A percentile compares a stretch with the other conserved stretches of the same genome.
Evolutionary conservation across 768 basidiomycete genomes (phyloP).

Genomic region (Hericium alpestre): DNA sequence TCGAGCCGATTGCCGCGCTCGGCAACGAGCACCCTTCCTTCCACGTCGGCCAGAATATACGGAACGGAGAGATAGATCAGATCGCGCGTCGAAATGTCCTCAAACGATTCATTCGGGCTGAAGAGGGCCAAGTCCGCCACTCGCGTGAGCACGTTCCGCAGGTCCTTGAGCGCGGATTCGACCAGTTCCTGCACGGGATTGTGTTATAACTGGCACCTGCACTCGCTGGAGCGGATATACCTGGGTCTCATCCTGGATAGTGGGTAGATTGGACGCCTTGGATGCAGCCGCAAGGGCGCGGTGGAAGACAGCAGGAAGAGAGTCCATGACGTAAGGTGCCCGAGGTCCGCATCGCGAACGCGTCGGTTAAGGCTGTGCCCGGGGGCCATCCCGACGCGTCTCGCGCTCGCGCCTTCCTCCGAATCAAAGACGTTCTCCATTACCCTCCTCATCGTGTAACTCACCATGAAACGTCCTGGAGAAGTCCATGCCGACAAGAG

Average conservation of each 20-base stretch:
- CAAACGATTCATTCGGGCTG: constrained; percentile 73
- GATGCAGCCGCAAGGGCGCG: constrained; percentile 28
- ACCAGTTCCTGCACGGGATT: constrained; percentile 42
- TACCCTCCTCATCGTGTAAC: neutral
- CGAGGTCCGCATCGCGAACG: neutral
- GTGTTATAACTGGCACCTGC: neutral
- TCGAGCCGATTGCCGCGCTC: constrained; percentile 49
- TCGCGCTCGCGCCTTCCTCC: neutral
- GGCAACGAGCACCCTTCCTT: constrained; percentile 44
- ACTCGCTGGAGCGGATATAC: constrained; percentile 14
- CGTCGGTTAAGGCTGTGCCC: neutral
- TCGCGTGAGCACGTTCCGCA: constrained; percentile 41
- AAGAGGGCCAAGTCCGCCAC: constrained; percentile 60
- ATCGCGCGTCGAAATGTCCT: constrained; percentile 73
- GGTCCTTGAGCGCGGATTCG: constrained; percentile 41
- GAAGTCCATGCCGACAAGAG: neutral
- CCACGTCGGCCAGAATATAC: constrained; percentile 55
- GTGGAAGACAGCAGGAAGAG: constrained; percentile 29
- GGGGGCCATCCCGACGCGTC: neutral
- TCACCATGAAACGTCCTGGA: neutral
- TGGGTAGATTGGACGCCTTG: constrained; percentile 29
- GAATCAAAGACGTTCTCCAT: neutral
- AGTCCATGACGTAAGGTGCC: constrained; percentile 12
- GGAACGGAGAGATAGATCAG: constrained; percentile 68
- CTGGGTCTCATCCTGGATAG: constrained; percentile 36